Conservation (phyloP, 2,329 filamentous ascomycete genomes). For the Coniella vitis region DNA sequence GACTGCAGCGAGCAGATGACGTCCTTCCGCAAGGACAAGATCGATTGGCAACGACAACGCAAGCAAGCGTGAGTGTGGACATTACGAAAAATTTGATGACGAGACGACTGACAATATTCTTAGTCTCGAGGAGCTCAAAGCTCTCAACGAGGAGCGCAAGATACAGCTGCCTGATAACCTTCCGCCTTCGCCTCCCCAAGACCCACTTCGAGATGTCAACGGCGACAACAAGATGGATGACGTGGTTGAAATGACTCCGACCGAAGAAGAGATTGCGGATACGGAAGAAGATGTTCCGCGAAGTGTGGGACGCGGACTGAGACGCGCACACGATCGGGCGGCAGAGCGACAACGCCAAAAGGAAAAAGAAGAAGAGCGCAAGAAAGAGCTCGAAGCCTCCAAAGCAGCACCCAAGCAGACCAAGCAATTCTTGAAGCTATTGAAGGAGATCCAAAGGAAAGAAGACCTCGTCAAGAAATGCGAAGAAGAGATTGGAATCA, state of each 20-base stretch:
- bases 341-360: constrained; percentile 73
- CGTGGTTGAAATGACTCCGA: constrained; percentile 55
- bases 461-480: constrained; percentile 72
- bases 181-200: constrained; percentile 52
- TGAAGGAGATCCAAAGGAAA: constrained; percentile 85
- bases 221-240: constrained; percentile 57
- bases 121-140: constrained; percentile 64
- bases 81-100: not conserved
- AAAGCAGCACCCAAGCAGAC: constrained; percentile 69
- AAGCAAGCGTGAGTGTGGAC: constrained; percentile 53
- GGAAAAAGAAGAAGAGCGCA: constrained; percentile 60
- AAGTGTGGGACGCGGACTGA: constrained; percentile 41
- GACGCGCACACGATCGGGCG: constrained; percentile 60
- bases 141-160: constrained; percentile 66
- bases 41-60: constrained; percentile 78
- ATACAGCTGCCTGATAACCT: constrained; percentile 69
- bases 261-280: constrained; percentile 57
- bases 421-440: constrained; percentile 79
- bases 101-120: constrained; percentile 23
- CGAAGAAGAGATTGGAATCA: constrained; percentile 75
- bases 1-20: constrained; percentile 94
- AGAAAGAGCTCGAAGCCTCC: constrained; percentile 57
- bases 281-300: constrained; percentile 61
- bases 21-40: constrained; percentile 88
- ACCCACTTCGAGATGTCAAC: constrained; percentile 38